Evolutionary conservation across 148 eudicot species (phyloP).

Genomic region (Camellia sinensis): DNA sequence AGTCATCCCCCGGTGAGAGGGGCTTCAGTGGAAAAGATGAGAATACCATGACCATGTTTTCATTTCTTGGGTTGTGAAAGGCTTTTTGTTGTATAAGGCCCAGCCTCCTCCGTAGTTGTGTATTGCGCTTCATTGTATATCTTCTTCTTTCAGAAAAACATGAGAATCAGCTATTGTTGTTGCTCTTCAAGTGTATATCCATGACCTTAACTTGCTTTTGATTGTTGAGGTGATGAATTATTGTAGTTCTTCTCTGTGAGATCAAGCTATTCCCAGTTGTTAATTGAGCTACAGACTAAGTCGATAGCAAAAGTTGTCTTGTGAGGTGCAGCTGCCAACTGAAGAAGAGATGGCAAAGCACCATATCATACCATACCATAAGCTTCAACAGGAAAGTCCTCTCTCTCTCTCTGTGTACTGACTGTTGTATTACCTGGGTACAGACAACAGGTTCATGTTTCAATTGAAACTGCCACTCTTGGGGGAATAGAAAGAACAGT

Average conservation of each 20-base stretch:
- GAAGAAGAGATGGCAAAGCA: not conserved
- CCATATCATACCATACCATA: not conserved
- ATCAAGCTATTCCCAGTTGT: not conserved
- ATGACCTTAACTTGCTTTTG: not conserved
- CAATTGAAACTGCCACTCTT: not conserved
- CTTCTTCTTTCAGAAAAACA: no score
- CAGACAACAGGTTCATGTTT: not conserved
- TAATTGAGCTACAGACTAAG: no score
- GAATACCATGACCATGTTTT: no score
- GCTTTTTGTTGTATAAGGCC: no score
- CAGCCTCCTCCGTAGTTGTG: no score
- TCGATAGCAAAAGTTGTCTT: not conserved
- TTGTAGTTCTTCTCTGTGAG: not conserved
- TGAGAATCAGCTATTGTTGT: no score
- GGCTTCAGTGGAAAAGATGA: no score
- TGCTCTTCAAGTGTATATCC: not conserved
- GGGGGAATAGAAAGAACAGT: not conserved
- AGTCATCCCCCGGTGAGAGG: no score
- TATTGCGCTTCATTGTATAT: no score
- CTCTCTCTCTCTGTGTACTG: no score
- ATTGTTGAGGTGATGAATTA: not conserved
- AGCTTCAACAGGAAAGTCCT: not conserved
- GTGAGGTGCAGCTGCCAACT: not conserved
- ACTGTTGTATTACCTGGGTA: no score
- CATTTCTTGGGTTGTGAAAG: no score